These are phyloP conservation scores for Aphanomyces euteiches DNA, from an alignment of 352 stramenopile genomes.

Conservation along the genomic window DNA sequence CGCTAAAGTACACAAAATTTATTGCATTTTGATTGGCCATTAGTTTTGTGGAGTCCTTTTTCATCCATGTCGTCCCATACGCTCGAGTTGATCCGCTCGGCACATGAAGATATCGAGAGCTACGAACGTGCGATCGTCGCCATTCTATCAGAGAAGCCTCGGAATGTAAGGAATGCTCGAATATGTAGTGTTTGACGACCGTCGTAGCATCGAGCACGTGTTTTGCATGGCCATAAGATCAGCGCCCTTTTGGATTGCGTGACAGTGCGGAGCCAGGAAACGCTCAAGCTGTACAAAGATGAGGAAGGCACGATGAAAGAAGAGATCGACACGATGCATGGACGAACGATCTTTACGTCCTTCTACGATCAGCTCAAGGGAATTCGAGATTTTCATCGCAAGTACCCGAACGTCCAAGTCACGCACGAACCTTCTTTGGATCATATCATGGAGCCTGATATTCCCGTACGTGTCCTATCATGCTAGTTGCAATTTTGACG, in stretches of 20 bases:
- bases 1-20: background rate
- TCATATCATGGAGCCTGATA: conserved; percentile 54
- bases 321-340: conserved; percentile 74
- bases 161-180: conserved; percentile 52
- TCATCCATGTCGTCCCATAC: conserved; percentile 78
- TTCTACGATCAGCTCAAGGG: conserved; percentile 87
- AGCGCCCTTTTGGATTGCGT: conserved; percentile 74
- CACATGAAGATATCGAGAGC: conserved; percentile 76
- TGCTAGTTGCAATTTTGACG: conserved; percentile 17
- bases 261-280: conserved; percentile 58
- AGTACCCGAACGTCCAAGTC: conserved; percentile 70
- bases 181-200: conserved; percentile 15
- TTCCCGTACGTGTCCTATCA: conserved; percentile 39
- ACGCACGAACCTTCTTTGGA: conserved; percentile 62
- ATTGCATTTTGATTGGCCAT: background rate
- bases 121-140: conserved; percentile 68
- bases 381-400: conserved; percentile 79
- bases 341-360: conserved; percentile 75
- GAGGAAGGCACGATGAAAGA: conserved; percentile 76
- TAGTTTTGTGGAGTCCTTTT: conserved; percentile 11
- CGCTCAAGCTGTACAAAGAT: conserved; percentile 78
- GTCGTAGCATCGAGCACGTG: conserved; percentile 62
- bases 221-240: conserved; percentile 81
- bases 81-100: conserved; percentile 74
- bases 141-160: conserved; percentile 71